Percentiles rank a stretch among this genome's conserved stretches.
Conservation (phyloP, 2,329 filamentous ascomycete species). For the Colletotrichum godetiae region DNA sequence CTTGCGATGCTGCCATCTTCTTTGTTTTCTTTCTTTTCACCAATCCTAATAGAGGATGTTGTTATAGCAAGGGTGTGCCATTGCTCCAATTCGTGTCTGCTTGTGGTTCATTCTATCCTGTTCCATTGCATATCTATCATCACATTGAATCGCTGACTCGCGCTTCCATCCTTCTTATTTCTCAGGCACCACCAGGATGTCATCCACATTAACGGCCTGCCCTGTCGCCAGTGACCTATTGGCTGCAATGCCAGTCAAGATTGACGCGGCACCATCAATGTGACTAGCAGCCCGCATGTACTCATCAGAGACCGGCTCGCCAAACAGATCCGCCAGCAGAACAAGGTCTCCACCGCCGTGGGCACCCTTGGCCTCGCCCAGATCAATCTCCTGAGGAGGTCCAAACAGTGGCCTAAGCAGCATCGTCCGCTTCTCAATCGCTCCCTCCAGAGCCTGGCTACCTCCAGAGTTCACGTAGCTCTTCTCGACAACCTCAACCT, state of each 20-base stretch:
- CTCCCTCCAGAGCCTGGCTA: conserved; percentile 65
- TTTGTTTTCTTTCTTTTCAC: too few species aligned
- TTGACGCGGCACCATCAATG: conserved; percentile 68
- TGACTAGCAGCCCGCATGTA: conserved; percentile 67
- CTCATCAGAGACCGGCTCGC: conserved; percentile 61
- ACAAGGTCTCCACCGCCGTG: conserved; percentile 71
- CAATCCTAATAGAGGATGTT: background rate
- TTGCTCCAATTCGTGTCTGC: background rate
- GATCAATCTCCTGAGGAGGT: conserved; percentile 65
- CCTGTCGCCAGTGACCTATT: conserved; percentile 69
- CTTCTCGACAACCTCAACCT: conserved; percentile 72
- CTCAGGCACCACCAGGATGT: conserved; percentile 53
- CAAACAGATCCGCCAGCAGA: conserved; percentile 68
- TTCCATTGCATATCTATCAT: background rate
- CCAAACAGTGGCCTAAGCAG: conserved; percentile 65
- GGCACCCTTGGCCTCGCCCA: conserved; percentile 62
- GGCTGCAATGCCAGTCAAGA: conserved; percentile 69
- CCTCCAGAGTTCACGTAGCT: conserved; percentile 71
- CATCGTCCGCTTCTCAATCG: conserved; percentile 60
- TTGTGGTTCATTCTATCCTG: background rate
- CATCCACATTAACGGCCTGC: conserved; percentile 66
- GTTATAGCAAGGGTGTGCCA: background rate
- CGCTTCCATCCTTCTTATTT: background rate
- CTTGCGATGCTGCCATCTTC: too few species aligned
- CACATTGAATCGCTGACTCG: background rate